Conservation (phyloP, 2,329 filamentous ascomycete genomes). For the Pyrenophora seminiperda region DNA sequence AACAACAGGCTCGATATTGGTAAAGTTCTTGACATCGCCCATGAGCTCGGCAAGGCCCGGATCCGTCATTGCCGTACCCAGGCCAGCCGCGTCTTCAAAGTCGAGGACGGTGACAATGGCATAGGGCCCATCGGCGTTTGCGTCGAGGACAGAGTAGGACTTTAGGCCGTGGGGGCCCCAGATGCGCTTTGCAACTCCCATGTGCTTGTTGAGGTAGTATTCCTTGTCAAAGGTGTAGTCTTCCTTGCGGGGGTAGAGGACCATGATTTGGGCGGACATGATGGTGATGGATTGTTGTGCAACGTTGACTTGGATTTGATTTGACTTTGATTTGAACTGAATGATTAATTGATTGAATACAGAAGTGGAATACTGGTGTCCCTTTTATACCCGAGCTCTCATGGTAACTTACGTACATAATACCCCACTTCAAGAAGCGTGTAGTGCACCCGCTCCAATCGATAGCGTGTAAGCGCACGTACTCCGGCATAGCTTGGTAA, state of each 20-base stretch:
- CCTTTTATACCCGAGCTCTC: no score
- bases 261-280: conserved; percentile 26
- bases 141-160: conserved; percentile 28
- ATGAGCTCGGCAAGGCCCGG: conserved; percentile 42
- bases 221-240: conserved; percentile 54
- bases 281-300: conserved; percentile 3
- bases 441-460: no score
- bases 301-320: no score
- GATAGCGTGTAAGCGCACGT: no score
- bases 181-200: conserved; percentile 50
- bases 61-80: conserved; percentile 28
- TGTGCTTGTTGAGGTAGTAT: conserved; percentile 57
- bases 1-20: conserved; percentile 43
- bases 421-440: no score
- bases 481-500: no score
- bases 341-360: no score
- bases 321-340: no score
- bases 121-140: conserved; percentile 31
- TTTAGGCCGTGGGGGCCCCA: conserved; percentile 52
- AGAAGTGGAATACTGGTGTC: no score
- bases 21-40: conserved; percentile 45
- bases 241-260: conserved; percentile 52
- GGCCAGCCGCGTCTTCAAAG: conserved; percentile 33
- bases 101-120: conserved; percentile 21
- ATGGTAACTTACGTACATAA: no score